A percentile compares a stretch with the other conserved stretches of the same genome.
Evolutionary conservation across 2,329 filamentous ascomycete genomes (phyloP).

Genomic region (Parafenestella ontariensis): DNA sequence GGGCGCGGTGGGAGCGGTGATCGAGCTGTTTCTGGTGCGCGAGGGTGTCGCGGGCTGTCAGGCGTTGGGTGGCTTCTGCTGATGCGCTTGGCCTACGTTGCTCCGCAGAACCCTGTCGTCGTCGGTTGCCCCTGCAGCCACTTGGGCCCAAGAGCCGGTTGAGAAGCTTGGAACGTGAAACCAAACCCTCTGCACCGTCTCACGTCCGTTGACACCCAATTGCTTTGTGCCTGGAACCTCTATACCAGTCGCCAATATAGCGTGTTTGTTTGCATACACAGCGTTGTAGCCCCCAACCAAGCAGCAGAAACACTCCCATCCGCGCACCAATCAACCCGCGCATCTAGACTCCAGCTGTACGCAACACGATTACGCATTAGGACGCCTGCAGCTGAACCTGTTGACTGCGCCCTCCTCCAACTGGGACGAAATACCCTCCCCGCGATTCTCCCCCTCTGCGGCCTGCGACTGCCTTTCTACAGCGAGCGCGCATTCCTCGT

Average conservation of each 20-base stretch:
- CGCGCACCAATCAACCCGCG: slow-evolving; percentile 16
- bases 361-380: slow-evolving; percentile 18
- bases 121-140: slow-evolving; percentile 1
- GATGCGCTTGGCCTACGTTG: slow-evolving; percentile 3
- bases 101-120: not conserved
- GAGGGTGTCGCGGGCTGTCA: not conserved
- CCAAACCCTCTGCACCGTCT: not conserved
- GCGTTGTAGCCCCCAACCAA: slow-evolving; percentile 1
- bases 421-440: not conserved
- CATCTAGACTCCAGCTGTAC: slow-evolving; percentile 19
- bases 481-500: slow-evolving; percentile 6
- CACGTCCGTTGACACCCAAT: not conserved
- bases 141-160: not conserved
- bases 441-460: not conserved
- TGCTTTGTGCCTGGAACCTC: not conserved
- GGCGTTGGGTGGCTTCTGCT: not conserved
- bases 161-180: not conserved
- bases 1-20: not conserved
- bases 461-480: slow-evolving; percentile 7
- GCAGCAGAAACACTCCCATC: slow-evolving; percentile 8
- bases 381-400: slow-evolving; percentile 3
- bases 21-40: slow-evolving; percentile 1
- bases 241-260: slow-evolving; percentile 2
- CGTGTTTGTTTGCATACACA: not conserved
- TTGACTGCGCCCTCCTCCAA: slow-evolving; percentile 17